phyloP scores from a whole-genome alignment of 495 filamentous ascomycete genomes.

The Hyphodiscus hymeniophilus region DNA sequence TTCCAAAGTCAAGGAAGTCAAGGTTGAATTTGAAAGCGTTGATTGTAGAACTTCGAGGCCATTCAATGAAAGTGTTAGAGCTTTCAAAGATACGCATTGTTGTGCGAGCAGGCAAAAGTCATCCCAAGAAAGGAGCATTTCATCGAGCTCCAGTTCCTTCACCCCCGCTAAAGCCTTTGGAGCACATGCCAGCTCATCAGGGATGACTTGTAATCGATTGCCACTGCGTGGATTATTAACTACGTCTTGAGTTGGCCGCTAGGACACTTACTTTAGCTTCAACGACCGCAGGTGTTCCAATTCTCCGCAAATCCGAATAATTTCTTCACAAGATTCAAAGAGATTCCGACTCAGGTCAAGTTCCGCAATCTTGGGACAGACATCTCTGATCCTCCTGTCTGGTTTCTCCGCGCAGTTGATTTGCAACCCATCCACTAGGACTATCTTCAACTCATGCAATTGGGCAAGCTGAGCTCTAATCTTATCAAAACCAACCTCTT shows the following conservation, averaged over 20 bases:
- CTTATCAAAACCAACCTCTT: slow-evolving; percentile 96
- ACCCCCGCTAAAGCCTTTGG: slow-evolving; percentile 44
- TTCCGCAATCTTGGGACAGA: slow-evolving; percentile 61
- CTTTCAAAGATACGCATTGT: slow-evolving; percentile 52
- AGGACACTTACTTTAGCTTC: slow-evolving; percentile 54
- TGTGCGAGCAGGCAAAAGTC: slow-evolving; percentile 43
- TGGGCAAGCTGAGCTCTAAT: slow-evolving; percentile 70
- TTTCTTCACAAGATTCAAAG: slow-evolving; percentile 54
- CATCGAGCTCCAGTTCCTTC: slow-evolving; percentile 61
- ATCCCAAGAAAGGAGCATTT: slow-evolving; percentile 64
- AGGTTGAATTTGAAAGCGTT: slow-evolving; percentile 30
- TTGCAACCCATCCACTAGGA: slow-evolving; percentile 68
- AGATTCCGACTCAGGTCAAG: slow-evolving; percentile 84
- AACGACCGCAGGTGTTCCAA: slow-evolving; percentile 55
- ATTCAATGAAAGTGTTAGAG: slow-evolving; percentile 51
- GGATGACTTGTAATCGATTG: slow-evolving; percentile 58
- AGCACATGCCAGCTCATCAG: slow-evolving; percentile 26
- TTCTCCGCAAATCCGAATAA: slow-evolving; percentile 60
- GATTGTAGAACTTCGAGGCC: slow-evolving; percentile 9
- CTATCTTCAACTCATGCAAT: slow-evolving; percentile 66
- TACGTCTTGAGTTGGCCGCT: not conserved
- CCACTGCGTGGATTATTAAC: slow-evolving; percentile 41
- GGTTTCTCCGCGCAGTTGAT: slow-evolving; percentile 41
- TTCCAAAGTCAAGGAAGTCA: slow-evolving; percentile 60
- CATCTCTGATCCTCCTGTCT: slow-evolving; percentile 31